A percentile compares a stretch with the other conserved stretches of the same genome.
phyloP scores from a whole-genome alignment of 2,329 filamentous ascomycete species.

The Epichloe sibirici region DNA sequence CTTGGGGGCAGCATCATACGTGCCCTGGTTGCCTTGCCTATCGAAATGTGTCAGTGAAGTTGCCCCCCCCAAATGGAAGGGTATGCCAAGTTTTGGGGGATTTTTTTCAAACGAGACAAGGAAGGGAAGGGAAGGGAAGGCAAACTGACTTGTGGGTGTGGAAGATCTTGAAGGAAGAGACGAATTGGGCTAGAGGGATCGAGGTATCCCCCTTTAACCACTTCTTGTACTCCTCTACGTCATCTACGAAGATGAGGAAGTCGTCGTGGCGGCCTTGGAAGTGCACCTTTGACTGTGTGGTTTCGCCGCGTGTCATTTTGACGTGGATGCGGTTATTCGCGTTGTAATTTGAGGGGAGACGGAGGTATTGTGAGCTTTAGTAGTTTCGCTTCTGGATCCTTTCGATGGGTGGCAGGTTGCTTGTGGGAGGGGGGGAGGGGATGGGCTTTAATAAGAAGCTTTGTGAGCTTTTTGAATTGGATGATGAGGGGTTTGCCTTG shows the following conservation, averaged over 20 bases:
- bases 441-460: background rate
- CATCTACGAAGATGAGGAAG: constrained; percentile 49
- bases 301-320: constrained; percentile 61
- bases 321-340: background rate
- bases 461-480: background rate
- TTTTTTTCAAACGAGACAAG: background rate
- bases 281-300: constrained; percentile 64
- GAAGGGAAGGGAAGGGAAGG: background rate
- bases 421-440: background rate
- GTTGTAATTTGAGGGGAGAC: background rate
- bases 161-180: constrained; percentile 83
- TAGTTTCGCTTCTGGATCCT: background rate
- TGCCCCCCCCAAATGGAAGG: background rate
- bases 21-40: constrained; percentile 78
- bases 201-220: constrained; percentile 67
- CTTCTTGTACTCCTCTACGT: constrained; percentile 53
- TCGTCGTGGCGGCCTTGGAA: constrained; percentile 60
- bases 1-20: constrained; percentile 65
- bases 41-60: background rate
- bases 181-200: constrained; percentile 70
- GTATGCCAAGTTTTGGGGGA: background rate
- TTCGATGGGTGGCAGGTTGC: too few species aligned
- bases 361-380: background rate
- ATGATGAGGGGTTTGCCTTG: background rate
- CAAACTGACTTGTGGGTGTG: constrained; percentile 70